A percentile compares a stretch with the other conserved stretches of the same genome.
These are phyloP conservation scores for Pichia phayaonensis DNA, from an alignment of 805 yeast genomes.

Conservation along the genomic window DNA sequence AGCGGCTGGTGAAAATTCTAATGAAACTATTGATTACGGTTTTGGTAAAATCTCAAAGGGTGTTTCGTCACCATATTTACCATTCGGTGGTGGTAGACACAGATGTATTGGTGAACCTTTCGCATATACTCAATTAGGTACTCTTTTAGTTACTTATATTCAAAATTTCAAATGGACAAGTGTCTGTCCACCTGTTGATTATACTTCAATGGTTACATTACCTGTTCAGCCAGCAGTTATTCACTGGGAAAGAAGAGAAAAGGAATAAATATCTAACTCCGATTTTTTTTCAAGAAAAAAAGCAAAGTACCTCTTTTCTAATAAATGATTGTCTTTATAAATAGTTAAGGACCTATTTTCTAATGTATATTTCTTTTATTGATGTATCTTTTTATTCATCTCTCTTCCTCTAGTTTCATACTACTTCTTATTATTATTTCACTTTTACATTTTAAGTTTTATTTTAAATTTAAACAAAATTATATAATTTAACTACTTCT, in stretches of 20 bases:
- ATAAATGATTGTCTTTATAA: not conserved
- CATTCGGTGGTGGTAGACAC: constrained; percentile 99
- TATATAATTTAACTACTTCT: constrained; percentile 10
- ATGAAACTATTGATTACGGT: constrained; percentile 77
- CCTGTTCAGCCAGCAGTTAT: constrained; percentile 73
- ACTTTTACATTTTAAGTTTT: not conserved
- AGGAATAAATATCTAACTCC: not conserved
- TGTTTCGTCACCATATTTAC: constrained; percentile 90
- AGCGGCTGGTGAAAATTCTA: constrained; percentile 29
- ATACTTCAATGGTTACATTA: constrained; percentile 86
- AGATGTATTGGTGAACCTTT: constrained; percentile 99
- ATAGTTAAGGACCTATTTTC: not conserved
- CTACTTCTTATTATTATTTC: not conserved
- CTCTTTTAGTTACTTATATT: constrained; percentile 66
- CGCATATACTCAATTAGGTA: constrained; percentile 89
- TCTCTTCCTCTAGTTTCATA: not conserved
- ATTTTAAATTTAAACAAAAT: not conserved
- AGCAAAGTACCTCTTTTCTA: not conserved
- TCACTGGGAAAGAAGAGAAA: constrained; percentile 58
- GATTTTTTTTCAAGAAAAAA: not conserved
- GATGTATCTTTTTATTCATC: not conserved
- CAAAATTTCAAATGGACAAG: constrained; percentile 75
- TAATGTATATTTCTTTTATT: not conserved
- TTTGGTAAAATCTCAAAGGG: constrained; percentile 95
- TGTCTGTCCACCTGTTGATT: constrained; percentile 63